Percentiles rank a stretch among this genome's conserved stretches.
Evolutionary conservation across 2,329 filamentous ascomycete species (phyloP).

Genomic region (Trichoderma breve): DNA sequence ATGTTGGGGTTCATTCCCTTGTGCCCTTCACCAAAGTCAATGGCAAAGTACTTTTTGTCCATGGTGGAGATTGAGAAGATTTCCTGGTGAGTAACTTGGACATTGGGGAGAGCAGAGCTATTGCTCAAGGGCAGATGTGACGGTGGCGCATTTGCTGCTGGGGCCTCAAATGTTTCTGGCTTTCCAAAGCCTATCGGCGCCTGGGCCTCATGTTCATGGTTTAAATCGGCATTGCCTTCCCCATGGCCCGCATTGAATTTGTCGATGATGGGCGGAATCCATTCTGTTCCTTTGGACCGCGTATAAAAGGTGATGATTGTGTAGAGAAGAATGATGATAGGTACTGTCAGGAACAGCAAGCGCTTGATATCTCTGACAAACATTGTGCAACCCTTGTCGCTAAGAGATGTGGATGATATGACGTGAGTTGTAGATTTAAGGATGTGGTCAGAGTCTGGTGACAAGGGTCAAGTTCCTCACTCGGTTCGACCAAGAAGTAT

Average conservation of each 20-base stretch:
- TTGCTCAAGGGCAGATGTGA: background rate
- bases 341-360: constrained; percentile 32
- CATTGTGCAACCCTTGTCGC: constrained; percentile 28
- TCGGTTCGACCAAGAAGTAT: background rate
- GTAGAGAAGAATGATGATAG: constrained; percentile 32
- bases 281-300: background rate
- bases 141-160: background rate
- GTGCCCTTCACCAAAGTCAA: constrained; percentile 43
- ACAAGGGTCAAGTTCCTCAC: background rate
- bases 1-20: constrained; percentile 54
- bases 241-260: background rate
- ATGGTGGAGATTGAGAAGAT: constrained; percentile 47
- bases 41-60: constrained; percentile 47
- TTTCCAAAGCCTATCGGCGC: background rate
- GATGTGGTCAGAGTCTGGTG: background rate
- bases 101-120: background rate
- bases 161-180: background rate
- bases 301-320: constrained; percentile 27
- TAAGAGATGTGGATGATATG: background rate
- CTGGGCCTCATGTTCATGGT: background rate
- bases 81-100: constrained; percentile 31
- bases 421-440: background rate
- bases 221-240: background rate
- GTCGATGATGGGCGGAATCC: constrained; percentile 4
- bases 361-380: constrained; percentile 34